Percentiles rank a stretch among this genome's conserved stretches.
These are phyloP conservation scores for Rhodotorula sp. DNA, from an alignment of 1,284 basidiomycete species.

Conservation along the genomic window DNA sequence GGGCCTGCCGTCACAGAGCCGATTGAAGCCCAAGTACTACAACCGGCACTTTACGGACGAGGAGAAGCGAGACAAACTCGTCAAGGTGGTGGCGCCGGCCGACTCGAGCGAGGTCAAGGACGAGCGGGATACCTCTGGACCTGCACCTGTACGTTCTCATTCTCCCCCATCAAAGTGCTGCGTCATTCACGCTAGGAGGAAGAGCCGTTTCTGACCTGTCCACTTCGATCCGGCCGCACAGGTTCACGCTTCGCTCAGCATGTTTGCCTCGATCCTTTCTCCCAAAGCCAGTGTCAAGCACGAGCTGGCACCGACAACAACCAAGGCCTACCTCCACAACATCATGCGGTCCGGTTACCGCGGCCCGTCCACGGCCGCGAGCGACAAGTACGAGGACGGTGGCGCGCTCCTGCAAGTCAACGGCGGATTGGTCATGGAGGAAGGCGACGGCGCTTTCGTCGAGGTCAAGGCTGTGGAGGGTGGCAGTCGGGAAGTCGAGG, in stretches of 20 bases:
- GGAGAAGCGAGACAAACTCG: constrained; percentile 60
- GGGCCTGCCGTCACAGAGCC: constrained; percentile 63
- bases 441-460: constrained; percentile 74
- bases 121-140: constrained; percentile 59
- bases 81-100: constrained; percentile 38
- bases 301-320: constrained; percentile 48
- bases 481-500: constrained; percentile 39
- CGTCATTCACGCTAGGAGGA: not conserved
- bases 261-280: constrained; percentile 59
- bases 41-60: constrained; percentile 77
- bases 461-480: constrained; percentile 51
- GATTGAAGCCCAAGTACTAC: constrained; percentile 70
- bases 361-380: constrained; percentile 54
- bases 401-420: constrained; percentile 42
- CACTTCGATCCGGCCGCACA: not conserved
- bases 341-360: constrained; percentile 77
- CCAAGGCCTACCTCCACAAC: constrained; percentile 56
- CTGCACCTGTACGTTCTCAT: constrained; percentile 57
- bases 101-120: constrained; percentile 27
- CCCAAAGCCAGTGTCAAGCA: constrained; percentile 14
- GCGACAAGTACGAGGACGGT: constrained; percentile 53
- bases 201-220: too few species aligned
- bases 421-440: constrained; percentile 46
- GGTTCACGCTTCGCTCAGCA: constrained; percentile 52
- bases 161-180: not conserved